Evolutionary conservation across 2,329 filamentous ascomycete genomes (phyloP), one percentile per base, ranked within the genome.

Genomic region (Nemania sp.): DNA sequence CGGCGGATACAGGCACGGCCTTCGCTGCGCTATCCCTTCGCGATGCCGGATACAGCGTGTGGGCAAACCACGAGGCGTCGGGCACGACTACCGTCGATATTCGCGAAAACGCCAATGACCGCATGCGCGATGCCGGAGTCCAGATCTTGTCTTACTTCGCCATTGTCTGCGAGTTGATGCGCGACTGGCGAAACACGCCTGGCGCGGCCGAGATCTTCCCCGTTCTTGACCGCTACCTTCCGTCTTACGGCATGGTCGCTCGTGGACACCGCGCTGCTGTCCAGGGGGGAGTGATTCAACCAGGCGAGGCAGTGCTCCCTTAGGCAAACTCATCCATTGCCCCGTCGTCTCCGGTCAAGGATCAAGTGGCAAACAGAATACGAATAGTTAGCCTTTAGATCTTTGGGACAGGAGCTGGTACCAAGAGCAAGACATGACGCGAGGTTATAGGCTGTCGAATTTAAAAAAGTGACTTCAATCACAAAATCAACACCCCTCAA

Each of bases 11-110:
- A 72, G 68, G 82, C 80, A 90, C 87, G 18, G 80, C 89, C 1
- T 92, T 92, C 78, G 80, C 90, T 5, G 87, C 90, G 0, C 81
- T 92, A n/a, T 89, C 87, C 0, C 84, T 92, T 5, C 80, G 87
- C 35, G 83, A 86, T 11, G 88, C 85, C 45, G 90, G 89, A 25
- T 92, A 91, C 78, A 83, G 83, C 35, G 89, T 92, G 60, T 91
- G 83, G 77, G 88, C 87, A 68, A 90, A 91, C 75, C 82, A 87
- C 52, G 89, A 92, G 68, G 89, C 87, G 1, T 87, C 83, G 0
- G 89, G 88, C 2, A 91, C 89, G 1, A 86, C 86, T 25, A 84
- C 82, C 1, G 71, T 77, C 37, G 80, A 88, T 51, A 80, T 89
- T 60, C 81, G 86, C 6, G 84, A 87, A 58, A 80, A 87, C 54